Evolutionary conservation across 768 basidiomycete species (phyloP), one percentile per base, ranked within the genome.

Genomic region (Cubamyces sp.): DNA sequence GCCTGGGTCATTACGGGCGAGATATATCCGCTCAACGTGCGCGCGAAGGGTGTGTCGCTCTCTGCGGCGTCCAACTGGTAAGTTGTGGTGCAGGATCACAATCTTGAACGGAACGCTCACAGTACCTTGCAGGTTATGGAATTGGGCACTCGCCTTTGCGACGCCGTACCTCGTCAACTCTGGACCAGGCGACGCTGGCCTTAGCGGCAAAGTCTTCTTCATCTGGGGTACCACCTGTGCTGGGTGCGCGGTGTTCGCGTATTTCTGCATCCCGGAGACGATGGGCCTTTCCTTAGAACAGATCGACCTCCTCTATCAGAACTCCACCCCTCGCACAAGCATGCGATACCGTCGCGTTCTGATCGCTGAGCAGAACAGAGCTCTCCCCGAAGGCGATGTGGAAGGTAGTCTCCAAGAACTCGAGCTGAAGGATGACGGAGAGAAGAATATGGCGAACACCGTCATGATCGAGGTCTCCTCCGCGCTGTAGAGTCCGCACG

Each of bases 201-300:
- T 91, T 23, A 78, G 82, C 51, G 78, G 80, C 46, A 90, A 88
- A 71, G 90, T 92, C 69, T 94, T 94, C 85, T 93, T 92, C 79
- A 81, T 94, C 73, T 94, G 92, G 92, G 82, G 81, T 21, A 68
- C 74, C 42, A 88, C 85, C 6, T 92, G 90, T 69, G 73, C 81
- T 45, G 81, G 84, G 67, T 89, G 87, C 72, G 74, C 87, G 71
- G 53, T 91, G 67, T 94, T 92, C 77, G 83, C 90, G 15, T 92
- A 84, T 79, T 86, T 92, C 79, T 87, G 83, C 75, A 75, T 93
- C 57, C 90, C 90, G 42, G 90, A 92, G 80, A 88, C 87, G 51
- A 91, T 92, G 76, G 91, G 90, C 5, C 80, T 93, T 14, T 87
- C 89, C 11, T 83, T 94, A 64, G 92, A 94, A 76, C 89, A 93